Conservation (phyloP, 805 yeast genomes). For the Torulaspora franciscae region DNA sequence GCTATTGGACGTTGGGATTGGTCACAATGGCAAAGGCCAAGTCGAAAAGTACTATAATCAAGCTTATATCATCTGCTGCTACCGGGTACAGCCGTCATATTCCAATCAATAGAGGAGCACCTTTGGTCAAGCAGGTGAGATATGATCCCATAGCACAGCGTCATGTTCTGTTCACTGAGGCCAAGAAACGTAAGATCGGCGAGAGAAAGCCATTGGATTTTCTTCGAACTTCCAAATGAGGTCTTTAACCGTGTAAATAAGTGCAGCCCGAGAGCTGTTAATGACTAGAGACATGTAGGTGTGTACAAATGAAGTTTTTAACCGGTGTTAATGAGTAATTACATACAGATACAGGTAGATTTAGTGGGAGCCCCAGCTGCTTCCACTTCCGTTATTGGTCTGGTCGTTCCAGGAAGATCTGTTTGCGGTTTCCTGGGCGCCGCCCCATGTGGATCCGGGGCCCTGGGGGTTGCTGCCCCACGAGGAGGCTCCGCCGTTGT, state of each 20-base stretch:
- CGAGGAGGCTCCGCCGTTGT: conserved; percentile 37
- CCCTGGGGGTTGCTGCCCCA: conserved; percentile 40
- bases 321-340: conserved; percentile 3
- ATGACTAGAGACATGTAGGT: neutral
- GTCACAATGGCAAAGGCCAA: conserved; percentile 48
- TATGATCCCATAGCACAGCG: conserved; percentile 86
- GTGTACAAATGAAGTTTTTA: neutral
- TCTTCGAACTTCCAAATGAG: conserved; percentile 34
- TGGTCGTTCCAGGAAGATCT: conserved; percentile 40
- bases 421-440: conserved; percentile 28
- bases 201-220: conserved; percentile 47
- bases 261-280: neutral
- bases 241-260: conserved; percentile 8
- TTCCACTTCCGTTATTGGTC: conserved; percentile 29
- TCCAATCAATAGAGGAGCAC: conserved; percentile 75
- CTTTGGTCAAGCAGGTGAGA: conserved; percentile 71
- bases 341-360: neutral
- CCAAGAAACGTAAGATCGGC: conserved; percentile 76
- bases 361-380: conserved; percentile 34
- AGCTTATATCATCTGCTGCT: conserved; percentile 80
- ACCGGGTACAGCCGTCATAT: conserved; percentile 85
- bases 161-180: conserved; percentile 86
- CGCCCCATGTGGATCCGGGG: conserved; percentile 42
- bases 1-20: neutral
- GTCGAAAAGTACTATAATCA: conserved; percentile 74